Evolutionary conservation across 495 filamentous ascomycete genomes (phyloP), one percentile per base, ranked within the genome.

Genomic region (Hypomontagnella monticulosa): DNA sequence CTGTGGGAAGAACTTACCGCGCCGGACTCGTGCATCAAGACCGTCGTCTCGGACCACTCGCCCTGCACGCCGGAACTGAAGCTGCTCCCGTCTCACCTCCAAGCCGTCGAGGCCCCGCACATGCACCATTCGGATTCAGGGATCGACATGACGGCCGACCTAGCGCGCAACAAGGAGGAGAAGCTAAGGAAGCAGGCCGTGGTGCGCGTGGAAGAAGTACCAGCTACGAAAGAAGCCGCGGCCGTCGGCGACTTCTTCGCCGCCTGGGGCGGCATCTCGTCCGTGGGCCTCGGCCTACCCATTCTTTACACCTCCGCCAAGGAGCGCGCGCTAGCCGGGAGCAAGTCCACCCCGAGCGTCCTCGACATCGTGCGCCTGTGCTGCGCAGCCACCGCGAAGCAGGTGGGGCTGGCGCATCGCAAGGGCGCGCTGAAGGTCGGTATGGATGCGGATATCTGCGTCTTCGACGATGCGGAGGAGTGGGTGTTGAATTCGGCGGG

Each of bases 21-120:
- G 58, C 79, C 83, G 0, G 86, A 93, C 67, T 88, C 89, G 38
- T 91, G 96, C 69, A 93, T 99, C 75, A 86, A 89, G 74, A 98
- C 95, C 0, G 86, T 99, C 18, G 95, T 99, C n/a, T 94, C 91
- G 0, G 95, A 99, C 71, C 95, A 99, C 80, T 94, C 90, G 20
- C 95, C 95, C 10, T 99, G 95, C 80, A 99, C 95, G 0, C 93
- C 95, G 0, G 87, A 96, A 71, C 84, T 99, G 57, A 99, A 99
- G 80, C 84, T 94, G 27, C 86, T 99, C 0, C 93, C 93, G 7
- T 72, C 83, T 0, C 81, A 88, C 61, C 75, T 96, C 3, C 71
- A 79, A 47, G 57, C 69, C 12, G 37, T 55, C 10, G 67, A 71
- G 40, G 79, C 40, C 66, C 77, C 64, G 69, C 41, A 50, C 16